phyloP scores from a whole-genome alignment of 2,329 filamentous ascomycete species.

The Botrytis pseudocinerea region DNA sequence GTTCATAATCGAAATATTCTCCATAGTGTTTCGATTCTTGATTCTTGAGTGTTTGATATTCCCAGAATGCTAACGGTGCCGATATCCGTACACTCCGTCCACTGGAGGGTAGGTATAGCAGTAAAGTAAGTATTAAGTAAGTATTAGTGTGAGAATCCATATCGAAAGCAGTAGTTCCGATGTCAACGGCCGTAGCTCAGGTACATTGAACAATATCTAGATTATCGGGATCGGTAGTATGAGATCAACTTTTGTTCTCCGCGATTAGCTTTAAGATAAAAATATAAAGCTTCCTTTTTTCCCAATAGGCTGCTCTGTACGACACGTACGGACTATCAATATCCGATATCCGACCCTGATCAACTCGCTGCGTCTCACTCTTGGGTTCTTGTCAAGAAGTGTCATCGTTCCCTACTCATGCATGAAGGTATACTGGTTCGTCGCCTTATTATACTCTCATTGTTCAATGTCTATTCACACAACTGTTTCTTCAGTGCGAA shows the following conservation, averaged over 20 bases:
- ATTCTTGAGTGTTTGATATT: constrained; percentile 2
- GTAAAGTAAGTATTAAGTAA: too few species aligned
- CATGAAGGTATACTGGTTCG: not conserved
- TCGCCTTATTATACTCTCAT: not conserved
- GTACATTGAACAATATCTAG: not conserved
- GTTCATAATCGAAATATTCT: not conserved
- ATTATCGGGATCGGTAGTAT: not conserved
- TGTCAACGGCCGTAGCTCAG: not conserved
- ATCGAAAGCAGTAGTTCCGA: not conserved
- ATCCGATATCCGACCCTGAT: not conserved
- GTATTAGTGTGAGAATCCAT: not conserved
- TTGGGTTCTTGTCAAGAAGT: not conserved
- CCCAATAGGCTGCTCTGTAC: not conserved
- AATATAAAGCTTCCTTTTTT: not conserved
- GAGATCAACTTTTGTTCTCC: not conserved
- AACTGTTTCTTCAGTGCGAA: not conserved
- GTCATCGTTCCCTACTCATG: not conserved
- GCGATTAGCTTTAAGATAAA: not conserved
- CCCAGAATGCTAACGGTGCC: not conserved
- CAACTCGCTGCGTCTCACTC: constrained; percentile 1
- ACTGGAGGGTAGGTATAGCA: not conserved
- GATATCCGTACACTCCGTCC: not conserved
- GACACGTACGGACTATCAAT: not conserved
- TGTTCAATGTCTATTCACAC: not conserved
- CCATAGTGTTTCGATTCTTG: not conserved